These are phyloP conservation scores for Physcia stellaris DNA, from an alignment of 495 filamentous ascomycete species.

Conservation along the genomic window DNA sequence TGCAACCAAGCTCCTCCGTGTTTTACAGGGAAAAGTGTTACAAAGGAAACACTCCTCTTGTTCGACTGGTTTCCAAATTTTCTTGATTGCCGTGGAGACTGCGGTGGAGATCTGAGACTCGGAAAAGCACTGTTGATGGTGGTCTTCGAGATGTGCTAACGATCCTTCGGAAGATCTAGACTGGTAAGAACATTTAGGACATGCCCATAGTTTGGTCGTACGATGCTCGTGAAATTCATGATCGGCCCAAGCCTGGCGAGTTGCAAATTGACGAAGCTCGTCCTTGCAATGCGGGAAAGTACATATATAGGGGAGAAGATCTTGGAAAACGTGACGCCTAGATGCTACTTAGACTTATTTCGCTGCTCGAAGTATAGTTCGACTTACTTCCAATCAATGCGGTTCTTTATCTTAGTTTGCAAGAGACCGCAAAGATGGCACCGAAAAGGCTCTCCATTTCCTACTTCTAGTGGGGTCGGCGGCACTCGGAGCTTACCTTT, in stretches of 20 bases:
- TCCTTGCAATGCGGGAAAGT: conserved; percentile 17
- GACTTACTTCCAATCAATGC: conserved; percentile 14
- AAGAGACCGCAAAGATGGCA: conserved; percentile 7
- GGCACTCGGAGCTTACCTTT: conserved; percentile 5
- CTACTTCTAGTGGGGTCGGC: conserved; percentile 6
- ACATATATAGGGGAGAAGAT: conserved; percentile 24
- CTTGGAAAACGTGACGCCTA: conserved; percentile 20
- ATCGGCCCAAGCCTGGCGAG: conserved; percentile 15
- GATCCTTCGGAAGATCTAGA: not conserved
- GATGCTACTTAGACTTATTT: not conserved
- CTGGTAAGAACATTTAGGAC: conserved; percentile 4
- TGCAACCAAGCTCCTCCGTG: conserved; percentile 10
- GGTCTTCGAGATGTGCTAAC: conserved; percentile 5
- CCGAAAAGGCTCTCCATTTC: conserved; percentile 7
- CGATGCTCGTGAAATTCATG: conserved; percentile 20
- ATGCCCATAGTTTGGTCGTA: conserved; percentile 6
- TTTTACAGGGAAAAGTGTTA: not conserved
- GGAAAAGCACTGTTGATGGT: not conserved
- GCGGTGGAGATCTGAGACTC: not conserved
- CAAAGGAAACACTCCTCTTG: conserved; percentile 2
- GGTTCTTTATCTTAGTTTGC: conserved; percentile 7
- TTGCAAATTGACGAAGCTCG: conserved; percentile 13
- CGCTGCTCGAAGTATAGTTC: not conserved
- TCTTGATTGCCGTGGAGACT: conserved; percentile 1
- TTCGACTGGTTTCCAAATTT: conserved; percentile 1